phyloP scores from a whole-genome alignment of 179 eudicot genomes.

The Silene noctiflora region DNA sequence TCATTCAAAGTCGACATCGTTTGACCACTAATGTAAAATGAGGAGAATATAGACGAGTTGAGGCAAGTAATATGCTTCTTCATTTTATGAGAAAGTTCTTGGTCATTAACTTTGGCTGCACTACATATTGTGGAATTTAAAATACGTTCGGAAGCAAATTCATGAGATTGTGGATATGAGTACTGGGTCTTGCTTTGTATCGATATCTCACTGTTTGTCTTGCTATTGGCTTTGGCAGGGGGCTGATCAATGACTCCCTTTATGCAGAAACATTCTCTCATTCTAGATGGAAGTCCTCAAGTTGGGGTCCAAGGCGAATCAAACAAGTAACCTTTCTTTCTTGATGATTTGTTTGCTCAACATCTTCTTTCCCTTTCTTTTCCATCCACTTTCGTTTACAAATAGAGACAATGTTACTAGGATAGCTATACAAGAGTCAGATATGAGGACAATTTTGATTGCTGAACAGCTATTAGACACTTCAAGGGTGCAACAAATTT shows the following conservation, averaged over 20 bases:
- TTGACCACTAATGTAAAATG: neutral
- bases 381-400: neutral
- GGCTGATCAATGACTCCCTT: slow-evolving; percentile 68
- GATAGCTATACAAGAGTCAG: neutral
- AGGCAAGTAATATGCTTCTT: neutral
- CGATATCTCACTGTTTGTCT: neutral
- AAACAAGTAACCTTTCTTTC: slow-evolving; percentile 53
- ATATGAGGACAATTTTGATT: neutral
- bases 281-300: slow-evolving; percentile 77
- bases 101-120: neutral
- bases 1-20: neutral
- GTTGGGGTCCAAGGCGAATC: slow-evolving; percentile 91
- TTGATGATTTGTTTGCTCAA: neutral
- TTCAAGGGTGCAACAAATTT: too few species aligned
- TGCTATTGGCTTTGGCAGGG: slow-evolving; percentile 40
- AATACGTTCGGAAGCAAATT: neutral
- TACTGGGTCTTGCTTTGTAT: neutral
- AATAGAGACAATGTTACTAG: slow-evolving; percentile 9
- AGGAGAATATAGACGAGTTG: neutral
- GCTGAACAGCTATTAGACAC: neutral
- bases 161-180: neutral
- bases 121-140: neutral
- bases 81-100: neutral
- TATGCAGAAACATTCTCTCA: slow-evolving; percentile 81
- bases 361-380: neutral